Conservation (phyloP, 2,329 filamentous ascomycete genomes). For the Elsinoe fawcettii region DNA sequence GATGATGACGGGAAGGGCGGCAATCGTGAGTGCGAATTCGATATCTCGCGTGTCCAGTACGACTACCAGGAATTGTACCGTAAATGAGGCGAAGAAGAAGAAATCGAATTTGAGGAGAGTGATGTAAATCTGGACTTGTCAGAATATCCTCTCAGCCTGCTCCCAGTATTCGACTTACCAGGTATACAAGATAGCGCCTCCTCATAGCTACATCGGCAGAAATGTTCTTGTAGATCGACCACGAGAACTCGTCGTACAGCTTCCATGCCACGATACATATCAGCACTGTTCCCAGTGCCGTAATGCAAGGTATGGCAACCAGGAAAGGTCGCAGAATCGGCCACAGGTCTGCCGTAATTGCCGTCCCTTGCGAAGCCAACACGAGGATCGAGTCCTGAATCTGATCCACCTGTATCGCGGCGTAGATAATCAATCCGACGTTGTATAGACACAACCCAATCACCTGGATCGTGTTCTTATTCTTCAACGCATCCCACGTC, state of each 20-base stretch:
- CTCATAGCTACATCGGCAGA: conserved; percentile 96
- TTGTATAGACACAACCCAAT: conserved; percentile 94
- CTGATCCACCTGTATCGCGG: conserved; percentile 85
- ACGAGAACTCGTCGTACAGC: conserved; percentile 95
- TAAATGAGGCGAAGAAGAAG: conserved; percentile 99
- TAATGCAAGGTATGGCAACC: conserved; percentile 75
- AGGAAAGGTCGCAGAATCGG: conserved; percentile 63
- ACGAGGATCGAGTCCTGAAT: conserved; percentile 62
- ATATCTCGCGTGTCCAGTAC: conserved; percentile 59
- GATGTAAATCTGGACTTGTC: conserved; percentile 74
- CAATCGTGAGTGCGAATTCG: conserved; percentile 81
- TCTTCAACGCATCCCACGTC: conserved; percentile 83
- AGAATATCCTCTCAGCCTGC: background rate
- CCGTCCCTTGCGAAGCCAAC: conserved; percentile 26
- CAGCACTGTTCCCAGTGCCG: conserved; percentile 64
- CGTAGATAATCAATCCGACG: conserved; percentile 82
- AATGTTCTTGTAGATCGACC: conserved; percentile 99
- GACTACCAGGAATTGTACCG: conserved; percentile 94
- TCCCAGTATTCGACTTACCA: conserved; percentile 50
- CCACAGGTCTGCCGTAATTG: conserved; percentile 56
- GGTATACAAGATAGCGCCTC: conserved; percentile 89
- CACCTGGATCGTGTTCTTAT: conserved; percentile 97
- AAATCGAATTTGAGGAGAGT: conserved; percentile 98
- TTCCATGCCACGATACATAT: conserved; percentile 83
- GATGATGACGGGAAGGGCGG: conserved; percentile 86